phyloP scores from a whole-genome alignment of 352 stramenopile species.

The Phytopythium cucurbitacearum region DNA sequence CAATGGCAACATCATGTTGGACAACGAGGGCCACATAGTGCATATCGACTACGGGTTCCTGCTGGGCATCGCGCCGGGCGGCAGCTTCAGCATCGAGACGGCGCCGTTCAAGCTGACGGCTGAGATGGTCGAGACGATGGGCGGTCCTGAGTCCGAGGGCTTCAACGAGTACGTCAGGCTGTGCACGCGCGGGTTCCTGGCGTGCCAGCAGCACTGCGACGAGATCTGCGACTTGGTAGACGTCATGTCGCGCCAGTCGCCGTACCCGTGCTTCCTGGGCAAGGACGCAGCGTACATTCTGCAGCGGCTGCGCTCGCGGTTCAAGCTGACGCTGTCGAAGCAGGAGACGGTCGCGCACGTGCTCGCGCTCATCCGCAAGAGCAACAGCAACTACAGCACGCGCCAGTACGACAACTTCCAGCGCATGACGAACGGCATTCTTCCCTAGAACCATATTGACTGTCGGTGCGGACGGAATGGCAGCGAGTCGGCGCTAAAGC shows the following conservation, averaged over 20 bases:
- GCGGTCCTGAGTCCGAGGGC: slow-evolving; percentile 81
- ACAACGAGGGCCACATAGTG: slow-evolving; percentile 97
- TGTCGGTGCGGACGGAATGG: too few species aligned
- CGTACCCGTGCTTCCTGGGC: slow-evolving; percentile 95
- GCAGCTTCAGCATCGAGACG: slow-evolving; percentile 98
- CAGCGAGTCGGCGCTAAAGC: too few species aligned
- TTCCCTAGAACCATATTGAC: slow-evolving; percentile 40
- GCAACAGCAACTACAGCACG: slow-evolving; percentile 92
- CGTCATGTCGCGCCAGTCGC: slow-evolving; percentile 94
- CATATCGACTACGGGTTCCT: slow-evolving; percentile 99
- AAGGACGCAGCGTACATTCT: slow-evolving; percentile 85
- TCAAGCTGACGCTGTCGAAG: slow-evolving; percentile 86
- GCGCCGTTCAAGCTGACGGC: slow-evolving; percentile 99
- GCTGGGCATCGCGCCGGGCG: slow-evolving; percentile 97
- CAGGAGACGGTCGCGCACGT: slow-evolving; percentile 89
- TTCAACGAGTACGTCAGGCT: slow-evolving; percentile 98
- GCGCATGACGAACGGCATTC: slow-evolving; percentile 92
- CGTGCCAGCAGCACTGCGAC: slow-evolving; percentile 92
- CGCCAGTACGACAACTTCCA: slow-evolving; percentile 94
- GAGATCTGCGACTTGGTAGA: slow-evolving; percentile 97
- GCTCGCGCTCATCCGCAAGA: slow-evolving; percentile 88
- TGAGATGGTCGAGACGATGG: slow-evolving; percentile 99
- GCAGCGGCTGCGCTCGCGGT: slow-evolving; percentile 79
- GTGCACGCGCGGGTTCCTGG: slow-evolving; percentile 96
- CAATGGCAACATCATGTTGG: slow-evolving; percentile 99